phyloP scores from a whole-genome alignment of 768 basidiomycete genomes.

The Termitomyces sp. region DNA sequence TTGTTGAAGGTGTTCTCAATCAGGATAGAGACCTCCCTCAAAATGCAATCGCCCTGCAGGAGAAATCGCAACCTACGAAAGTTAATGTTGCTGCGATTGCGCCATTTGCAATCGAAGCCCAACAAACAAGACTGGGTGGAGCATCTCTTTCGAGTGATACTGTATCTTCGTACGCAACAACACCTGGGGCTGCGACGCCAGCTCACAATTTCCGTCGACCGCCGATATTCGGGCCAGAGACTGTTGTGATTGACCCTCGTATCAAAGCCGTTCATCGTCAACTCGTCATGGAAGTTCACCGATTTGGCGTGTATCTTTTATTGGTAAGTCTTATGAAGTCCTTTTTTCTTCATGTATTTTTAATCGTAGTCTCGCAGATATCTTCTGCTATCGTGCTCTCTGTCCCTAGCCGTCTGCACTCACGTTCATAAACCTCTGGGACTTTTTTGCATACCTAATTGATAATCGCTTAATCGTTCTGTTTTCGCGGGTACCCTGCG shows the following conservation, averaged over 20 bases:
- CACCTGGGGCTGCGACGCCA: neutral
- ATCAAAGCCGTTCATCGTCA: conserved; percentile 30
- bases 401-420: conserved; percentile 19
- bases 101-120: conserved; percentile 14
- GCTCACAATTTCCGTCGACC: conserved; percentile 22
- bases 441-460: neutral
- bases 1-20: conserved; percentile 18
- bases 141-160: conserved; percentile 9
- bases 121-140: neutral
- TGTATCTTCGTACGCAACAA: conserved; percentile 5
- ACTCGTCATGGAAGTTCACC: conserved; percentile 26
- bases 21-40: conserved; percentile 1
- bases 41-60: neutral
- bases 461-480: neutral
- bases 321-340: conserved; percentile 17
- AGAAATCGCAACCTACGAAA: neutral
- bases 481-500: neutral
- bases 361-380: conserved; percentile 7
- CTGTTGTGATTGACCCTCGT: conserved; percentile 33
- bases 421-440: neutral
- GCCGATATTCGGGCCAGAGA: conserved; percentile 39
- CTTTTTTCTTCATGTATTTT: neutral
- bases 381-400: conserved; percentile 22
- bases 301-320: conserved; percentile 21
- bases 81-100: conserved; percentile 15